These are phyloP conservation scores for Endocalyx cinctus DNA, from an alignment of 2,329 filamentous ascomycete species.

Conservation along the genomic window DNA sequence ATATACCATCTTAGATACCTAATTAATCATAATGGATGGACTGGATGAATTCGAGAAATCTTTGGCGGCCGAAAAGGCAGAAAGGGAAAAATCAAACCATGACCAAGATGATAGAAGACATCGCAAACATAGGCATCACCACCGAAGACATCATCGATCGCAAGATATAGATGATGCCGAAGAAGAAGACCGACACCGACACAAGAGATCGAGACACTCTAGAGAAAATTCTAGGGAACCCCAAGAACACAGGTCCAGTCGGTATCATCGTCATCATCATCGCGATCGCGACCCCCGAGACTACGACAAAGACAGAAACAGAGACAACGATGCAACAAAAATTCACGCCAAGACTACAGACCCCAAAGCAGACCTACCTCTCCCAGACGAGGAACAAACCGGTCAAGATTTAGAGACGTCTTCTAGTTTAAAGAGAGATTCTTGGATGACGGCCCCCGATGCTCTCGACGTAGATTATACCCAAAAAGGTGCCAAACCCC, in stretches of 20 bases:
- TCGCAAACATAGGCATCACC: slow-evolving; percentile 37
- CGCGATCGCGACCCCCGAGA: slow-evolving; percentile 29
- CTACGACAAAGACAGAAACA: slow-evolving; percentile 18
- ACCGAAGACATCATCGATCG: slow-evolving; percentile 30
- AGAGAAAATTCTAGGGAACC: too few species aligned
- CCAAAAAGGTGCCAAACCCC: slow-evolving; percentile 52
- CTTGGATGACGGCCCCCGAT: slow-evolving; percentile 91
- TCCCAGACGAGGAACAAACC: slow-evolving; percentile 46
- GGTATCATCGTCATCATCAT: slow-evolving; percentile 40
- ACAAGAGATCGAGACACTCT: slow-evolving; percentile 60
- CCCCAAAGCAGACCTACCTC: slow-evolving; percentile 45
- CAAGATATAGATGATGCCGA: slow-evolving; percentile 36
- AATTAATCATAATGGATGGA: slow-evolving; percentile 39
- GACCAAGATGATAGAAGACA: slow-evolving; percentile 38
- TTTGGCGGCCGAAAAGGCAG: slow-evolving; percentile 60
- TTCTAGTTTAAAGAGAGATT: slow-evolving; percentile 60
- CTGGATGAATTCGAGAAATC: slow-evolving; percentile 73
- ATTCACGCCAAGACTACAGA: slow-evolving; percentile 38
- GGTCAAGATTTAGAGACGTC: slow-evolving; percentile 20
- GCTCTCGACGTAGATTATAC: slow-evolving; percentile 81
- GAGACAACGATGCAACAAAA: slow-evolving; percentile 23
- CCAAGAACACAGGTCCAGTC: too few species aligned
- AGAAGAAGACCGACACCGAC: slow-evolving; percentile 51
- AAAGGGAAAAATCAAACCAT: slow-evolving; percentile 38
- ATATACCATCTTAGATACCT: too few species aligned